Evolutionary conservation across 1,284 basidiomycete genomes (phyloP).

Genomic region (Coniferiporia sulphurascens): DNA sequence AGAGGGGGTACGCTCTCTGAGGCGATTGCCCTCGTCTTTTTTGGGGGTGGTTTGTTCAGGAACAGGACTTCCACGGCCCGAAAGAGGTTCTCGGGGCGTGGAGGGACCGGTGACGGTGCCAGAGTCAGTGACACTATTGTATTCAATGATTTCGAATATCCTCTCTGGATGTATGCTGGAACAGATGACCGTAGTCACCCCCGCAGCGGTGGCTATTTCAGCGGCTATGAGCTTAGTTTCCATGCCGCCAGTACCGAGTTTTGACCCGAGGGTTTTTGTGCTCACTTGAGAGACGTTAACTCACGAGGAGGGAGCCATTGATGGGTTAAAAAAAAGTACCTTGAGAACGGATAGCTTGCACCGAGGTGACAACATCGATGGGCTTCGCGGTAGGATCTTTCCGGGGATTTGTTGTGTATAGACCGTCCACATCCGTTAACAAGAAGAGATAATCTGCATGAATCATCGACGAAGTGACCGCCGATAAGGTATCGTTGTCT

Average conservation of each 20-base stretch:
- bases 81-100: conserved; percentile 27
- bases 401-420: conserved; percentile 94
- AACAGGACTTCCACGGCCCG: conserved; percentile 37
- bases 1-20: conserved; percentile 4
- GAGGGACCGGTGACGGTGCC: conserved; percentile 30
- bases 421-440: conserved; percentile 93
- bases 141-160: conserved; percentile 81
- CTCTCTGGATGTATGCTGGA: conserved; percentile 77
- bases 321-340: conserved; percentile 47
- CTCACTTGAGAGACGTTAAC: conserved; percentile 48
- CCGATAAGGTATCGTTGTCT: conserved; percentile 97
- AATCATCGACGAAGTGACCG: conserved; percentile 94
- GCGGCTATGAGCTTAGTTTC: conserved; percentile 98
- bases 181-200: conserved; percentile 91
- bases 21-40: background rate
- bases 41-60: conserved; percentile 8
- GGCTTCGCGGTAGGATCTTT: conserved; percentile 81
- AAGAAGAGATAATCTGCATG: conserved; percentile 97
- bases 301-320: background rate
- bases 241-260: conserved; percentile 97
- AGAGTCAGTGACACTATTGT: conserved; percentile 37
- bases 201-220: conserved; percentile 93
- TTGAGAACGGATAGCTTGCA: conserved; percentile 75
- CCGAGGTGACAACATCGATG: conserved; percentile 81
- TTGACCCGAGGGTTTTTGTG: conserved; percentile 87